Percentiles rank a stretch among this genome's conserved stretches.
Evolutionary conservation across 352 stramenopile species (phyloP).

Genomic region (Aphanomyces cochlioides): DNA sequence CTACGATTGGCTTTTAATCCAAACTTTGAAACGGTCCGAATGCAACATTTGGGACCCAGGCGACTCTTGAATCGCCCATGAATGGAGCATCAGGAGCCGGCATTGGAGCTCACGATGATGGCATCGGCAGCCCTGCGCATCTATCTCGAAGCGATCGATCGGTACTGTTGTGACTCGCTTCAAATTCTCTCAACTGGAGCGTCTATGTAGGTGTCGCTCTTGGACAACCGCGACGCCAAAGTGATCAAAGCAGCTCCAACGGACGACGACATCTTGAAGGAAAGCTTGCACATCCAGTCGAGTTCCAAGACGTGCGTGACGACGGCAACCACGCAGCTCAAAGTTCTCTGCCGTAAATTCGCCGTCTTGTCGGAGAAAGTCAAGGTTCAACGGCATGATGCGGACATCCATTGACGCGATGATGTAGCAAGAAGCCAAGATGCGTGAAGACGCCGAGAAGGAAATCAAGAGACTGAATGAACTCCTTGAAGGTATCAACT

Average conservation of each 20-base stretch:
- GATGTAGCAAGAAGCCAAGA: constrained; percentile 61
- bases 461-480: constrained; percentile 64
- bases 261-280: constrained; percentile 19
- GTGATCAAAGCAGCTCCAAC: constrained; percentile 19
- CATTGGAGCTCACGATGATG: too few relatives aligned
- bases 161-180: too few relatives aligned
- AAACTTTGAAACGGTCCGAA: background rate
- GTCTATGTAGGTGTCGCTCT: background rate
- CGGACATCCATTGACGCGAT: background rate
- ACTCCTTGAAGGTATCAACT: constrained; percentile 45
- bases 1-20: background rate
- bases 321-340: constrained; percentile 61
- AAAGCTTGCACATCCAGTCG: constrained; percentile 25
- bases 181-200: background rate
- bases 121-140: too few relatives aligned
- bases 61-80: too few relatives aligned
- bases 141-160: too few relatives aligned
- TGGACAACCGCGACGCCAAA: constrained; percentile 21
- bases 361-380: constrained; percentile 79
- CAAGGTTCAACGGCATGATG: constrained; percentile 41
- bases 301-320: constrained; percentile 21
- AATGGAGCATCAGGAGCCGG: too few relatives aligned
- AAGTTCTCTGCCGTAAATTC: constrained; percentile 81
- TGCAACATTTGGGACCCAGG: too few relatives aligned
- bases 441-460: constrained; percentile 66